Conservation (phyloP, 257 asterid genomes). For the Linaria vulgaris region DNA sequence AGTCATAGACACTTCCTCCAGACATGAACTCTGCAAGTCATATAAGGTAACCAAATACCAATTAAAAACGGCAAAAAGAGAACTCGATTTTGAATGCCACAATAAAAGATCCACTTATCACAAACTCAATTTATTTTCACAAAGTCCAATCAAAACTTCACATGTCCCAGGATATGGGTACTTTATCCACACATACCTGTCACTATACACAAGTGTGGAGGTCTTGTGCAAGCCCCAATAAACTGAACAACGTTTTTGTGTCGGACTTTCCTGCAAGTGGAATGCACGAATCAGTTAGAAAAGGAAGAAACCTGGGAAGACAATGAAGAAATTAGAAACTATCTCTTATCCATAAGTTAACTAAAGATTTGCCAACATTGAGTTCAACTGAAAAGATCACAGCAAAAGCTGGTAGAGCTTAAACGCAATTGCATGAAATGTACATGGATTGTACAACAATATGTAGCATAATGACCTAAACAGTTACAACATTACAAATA, state of each 20-base stretch:
- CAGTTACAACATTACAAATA: no score
- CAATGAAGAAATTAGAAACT: constrained; percentile 3
- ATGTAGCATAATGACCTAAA: no score
- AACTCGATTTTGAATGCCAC: no score
- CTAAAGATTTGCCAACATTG: no score
- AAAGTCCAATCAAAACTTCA: neutral
- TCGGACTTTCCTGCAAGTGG: constrained; percentile 85
- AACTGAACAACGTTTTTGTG: constrained; percentile 97
- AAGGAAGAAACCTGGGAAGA: no score
- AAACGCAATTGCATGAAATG: no score
- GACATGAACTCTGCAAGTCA: constrained; percentile 75
- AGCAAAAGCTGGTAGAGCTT: no score
- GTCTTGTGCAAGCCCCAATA: constrained; percentile 97
- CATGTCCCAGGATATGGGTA: neutral
- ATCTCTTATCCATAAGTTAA: neutral
- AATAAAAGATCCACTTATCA: no score
- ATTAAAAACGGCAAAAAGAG: neutral
- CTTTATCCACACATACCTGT: constrained; percentile 56
- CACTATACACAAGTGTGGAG: constrained; percentile 89
- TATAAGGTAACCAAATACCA: constrained; percentile 22
- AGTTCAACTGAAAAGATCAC: no score
- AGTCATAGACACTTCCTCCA: constrained; percentile 97
- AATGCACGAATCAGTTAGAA: neutral
- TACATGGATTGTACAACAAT: no score
- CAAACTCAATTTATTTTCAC: no score